Base-by-base conservation (phyloP, 2,329 filamentous ascomycete species). In the Paracoccidioides lutzii region DNA sequence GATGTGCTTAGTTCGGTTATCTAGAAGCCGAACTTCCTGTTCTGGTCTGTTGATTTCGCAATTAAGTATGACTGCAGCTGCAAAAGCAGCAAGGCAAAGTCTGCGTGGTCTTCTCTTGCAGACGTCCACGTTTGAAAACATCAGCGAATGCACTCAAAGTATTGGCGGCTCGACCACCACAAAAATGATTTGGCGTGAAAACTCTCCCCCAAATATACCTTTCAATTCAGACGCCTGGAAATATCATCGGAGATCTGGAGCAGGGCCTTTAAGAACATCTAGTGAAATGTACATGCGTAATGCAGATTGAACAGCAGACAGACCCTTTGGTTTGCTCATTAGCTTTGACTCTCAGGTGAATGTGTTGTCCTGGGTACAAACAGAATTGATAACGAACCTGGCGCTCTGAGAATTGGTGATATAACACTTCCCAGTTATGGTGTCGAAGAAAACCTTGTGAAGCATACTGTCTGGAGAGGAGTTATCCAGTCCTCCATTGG, bases 121-220 rank as follows among this genome's bases (percentile, higher is more conserved):
- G 65, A 1, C 59, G 56, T 6, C 64, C 59, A 2, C 38, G 56
- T 3, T 61, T 52, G 46, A 70, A 70, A 0, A 66, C 59, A 0
- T 67, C 57, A 15, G 78, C 43, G 1, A 81, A 61, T 0, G 73
- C 70, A 14, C 71, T 81, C 81, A 84, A 10, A 83, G 70, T 0
- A 76, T 77, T 0, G 75, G 74, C 0, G 81, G 81, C 1, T 79
- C 68, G 1, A 78, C 65, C 2, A 83, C 67, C 0, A 69, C 66
- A 0, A 70, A 58, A 1, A 82, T 62, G 2, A 83, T 50, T 12
- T 73, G 67, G 37, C 70, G 67, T 2, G 83, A 67, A 42, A 80
- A 28, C 12, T 52, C 41, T 12, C 55, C 55, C 37, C 44, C 49
- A 28, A 42, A 48, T 22, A 57, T 54, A 1, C 22, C 8, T 46